Base-by-base conservation (phyloP, 768 basidiomycete species). In the Phylloporus scabripes region DNA sequence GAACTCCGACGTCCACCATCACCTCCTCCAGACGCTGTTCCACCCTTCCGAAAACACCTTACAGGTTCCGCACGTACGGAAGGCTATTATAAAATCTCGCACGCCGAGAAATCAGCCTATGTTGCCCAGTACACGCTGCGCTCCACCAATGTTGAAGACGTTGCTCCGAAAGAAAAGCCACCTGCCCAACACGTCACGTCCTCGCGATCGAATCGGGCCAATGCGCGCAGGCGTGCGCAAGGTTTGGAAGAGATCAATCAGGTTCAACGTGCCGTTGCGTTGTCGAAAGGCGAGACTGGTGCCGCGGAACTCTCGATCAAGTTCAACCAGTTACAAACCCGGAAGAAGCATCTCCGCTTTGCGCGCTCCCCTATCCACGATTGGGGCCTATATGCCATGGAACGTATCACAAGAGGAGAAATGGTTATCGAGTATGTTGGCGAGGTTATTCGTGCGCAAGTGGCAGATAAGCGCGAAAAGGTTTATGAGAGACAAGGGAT, bases 401-500 rank as follows among this genome's bases (percentile, higher is more conserved):
- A 99, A 74, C 81, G 82, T 61, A 97, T 99, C 56, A 81, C 87
- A 6, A 73, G 80, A 32, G 92, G 92, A 4, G 96, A 99, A 72
- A 97, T 99, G 93, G 95, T 99, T 26, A 97, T 98, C 69, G 96
- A 99, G 72, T 99, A 99, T 62, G 96, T 99, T 7, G 96, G 96
- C 17, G 96, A 99, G 76, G 79, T 97, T 54, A 92, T 97, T 56
- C 79, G 96, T 9, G 91, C 92, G 38, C 87, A 89, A 60, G 91
- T 97, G 10, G 96, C 96, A 23, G 96, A 98, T 59, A 92, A 93
- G 66, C 79, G 96, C 42, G 96, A 99, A 75, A 95, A 96, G 74
- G 81, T 84, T 57, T 99, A 99, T 65, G 92, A 97, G 72, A 79
- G 92, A 46, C 92, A 93, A 63, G 96, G 96, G 2, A 99, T 99